These are phyloP conservation scores for Coniophora puteana DNA, from an alignment of 1,284 basidiomycete species.

Conservation along the genomic window DNA sequence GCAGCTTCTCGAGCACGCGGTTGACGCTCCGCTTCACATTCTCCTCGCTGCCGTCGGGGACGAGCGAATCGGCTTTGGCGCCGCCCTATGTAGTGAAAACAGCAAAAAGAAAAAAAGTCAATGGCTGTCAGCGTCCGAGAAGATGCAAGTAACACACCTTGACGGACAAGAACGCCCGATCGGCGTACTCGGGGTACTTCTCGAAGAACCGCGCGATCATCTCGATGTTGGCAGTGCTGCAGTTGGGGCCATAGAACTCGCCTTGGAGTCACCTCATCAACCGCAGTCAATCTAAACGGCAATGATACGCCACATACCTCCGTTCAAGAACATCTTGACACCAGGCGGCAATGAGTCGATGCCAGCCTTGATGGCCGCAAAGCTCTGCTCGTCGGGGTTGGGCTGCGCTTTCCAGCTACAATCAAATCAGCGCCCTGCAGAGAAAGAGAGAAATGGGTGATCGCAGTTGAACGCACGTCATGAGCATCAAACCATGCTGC, in stretches of 20 bases:
- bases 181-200: constrained; percentile 49
- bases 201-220: constrained; percentile 42
- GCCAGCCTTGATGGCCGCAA: constrained; percentile 61
- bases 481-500: constrained; percentile 53
- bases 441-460: background rate
- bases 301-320: constrained; percentile 29
- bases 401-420: constrained; percentile 34
- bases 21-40: constrained; percentile 38
- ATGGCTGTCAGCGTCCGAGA: constrained; percentile 17
- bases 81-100: too few species aligned
- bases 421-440: background rate
- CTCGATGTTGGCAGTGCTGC: constrained; percentile 35
- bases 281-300: background rate
- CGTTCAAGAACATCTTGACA: constrained; percentile 46
- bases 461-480: constrained; percentile 36
- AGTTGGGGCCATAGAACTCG: constrained; percentile 27
- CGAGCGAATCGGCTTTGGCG: constrained; percentile 10
- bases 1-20: constrained; percentile 36
- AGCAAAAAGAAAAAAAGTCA: too few species aligned
- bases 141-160: constrained; percentile 26
- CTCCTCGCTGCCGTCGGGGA: constrained; percentile 29
- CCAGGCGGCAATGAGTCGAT: constrained; percentile 47
- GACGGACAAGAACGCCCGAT: constrained; percentile 43
- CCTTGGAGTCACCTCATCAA: constrained; percentile 10
- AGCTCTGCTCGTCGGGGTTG: constrained; percentile 50